A percentile compares a stretch with the other conserved stretches of the same genome.
Evolutionary conservation across 345 rosid species (phyloP).

Genomic region (Eucalyptus cloeziana): DNA sequence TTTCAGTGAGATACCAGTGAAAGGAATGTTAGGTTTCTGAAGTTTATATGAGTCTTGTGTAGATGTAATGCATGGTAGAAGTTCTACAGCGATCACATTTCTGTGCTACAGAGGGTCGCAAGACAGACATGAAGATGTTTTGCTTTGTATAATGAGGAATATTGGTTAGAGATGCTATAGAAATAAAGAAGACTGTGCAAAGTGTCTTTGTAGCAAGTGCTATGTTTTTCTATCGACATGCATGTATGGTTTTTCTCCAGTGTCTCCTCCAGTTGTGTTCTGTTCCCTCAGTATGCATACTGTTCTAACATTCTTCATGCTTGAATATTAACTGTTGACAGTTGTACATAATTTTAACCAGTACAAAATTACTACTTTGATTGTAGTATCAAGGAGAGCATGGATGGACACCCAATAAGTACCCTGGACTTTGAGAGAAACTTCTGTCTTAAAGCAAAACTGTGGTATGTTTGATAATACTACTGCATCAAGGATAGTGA

Average conservation of each 20-base stretch:
- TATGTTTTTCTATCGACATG: neutral
- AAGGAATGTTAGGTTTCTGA: neutral
- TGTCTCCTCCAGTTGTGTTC: neutral
- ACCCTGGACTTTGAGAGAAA: conserved; percentile 87
- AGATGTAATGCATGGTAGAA: neutral
- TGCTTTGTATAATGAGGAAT: neutral
- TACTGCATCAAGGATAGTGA: neutral
- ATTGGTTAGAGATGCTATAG: neutral
- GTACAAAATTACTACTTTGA: neutral
- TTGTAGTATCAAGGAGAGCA: conserved; percentile 86
- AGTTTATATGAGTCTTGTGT: neutral
- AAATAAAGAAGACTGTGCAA: neutral
- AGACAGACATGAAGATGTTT: neutral
- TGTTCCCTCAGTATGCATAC: neutral
- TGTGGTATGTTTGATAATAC: conserved; percentile 46
- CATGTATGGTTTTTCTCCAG: neutral
- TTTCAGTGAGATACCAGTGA: neutral
- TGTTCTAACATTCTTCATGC: neutral
- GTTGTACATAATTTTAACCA: neutral
- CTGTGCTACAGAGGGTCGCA: neutral
- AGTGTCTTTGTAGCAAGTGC: neutral
- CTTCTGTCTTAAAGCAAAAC: conserved; percentile 89
- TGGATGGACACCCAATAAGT: conserved; percentile 83
- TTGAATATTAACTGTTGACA: neutral
- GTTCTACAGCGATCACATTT: neutral